phyloP scores from a whole-genome alignment of 2,329 filamentous ascomycete genomes.

The Eurotiales sp. region DNA sequence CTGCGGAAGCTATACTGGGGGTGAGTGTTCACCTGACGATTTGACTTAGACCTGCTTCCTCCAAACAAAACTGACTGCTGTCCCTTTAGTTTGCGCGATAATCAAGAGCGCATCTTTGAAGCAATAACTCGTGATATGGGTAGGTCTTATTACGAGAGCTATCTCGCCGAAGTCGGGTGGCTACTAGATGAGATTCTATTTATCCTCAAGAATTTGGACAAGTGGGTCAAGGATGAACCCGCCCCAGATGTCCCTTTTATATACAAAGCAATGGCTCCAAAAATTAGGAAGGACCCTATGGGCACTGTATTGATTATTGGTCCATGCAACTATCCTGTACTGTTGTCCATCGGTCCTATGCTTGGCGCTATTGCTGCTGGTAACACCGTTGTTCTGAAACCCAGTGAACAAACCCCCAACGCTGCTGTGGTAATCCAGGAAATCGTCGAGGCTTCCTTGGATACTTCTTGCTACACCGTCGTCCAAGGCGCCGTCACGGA shows the following conservation, averaged over 20 bases:
- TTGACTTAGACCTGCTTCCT: neutral
- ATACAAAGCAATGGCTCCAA: conserved; percentile 67
- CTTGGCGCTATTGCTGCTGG: conserved; percentile 90
- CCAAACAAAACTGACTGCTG: neutral
- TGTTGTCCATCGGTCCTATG: conserved; percentile 72
- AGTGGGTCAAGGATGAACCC: conserved; percentile 79
- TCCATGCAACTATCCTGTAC: conserved; percentile 90
- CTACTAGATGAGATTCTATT: conserved; percentile 76
- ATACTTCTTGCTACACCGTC: conserved; percentile 69
- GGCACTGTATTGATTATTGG: conserved; percentile 82
- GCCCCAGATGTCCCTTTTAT: conserved; percentile 65
- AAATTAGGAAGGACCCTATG: conserved; percentile 80
- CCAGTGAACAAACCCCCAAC: conserved; percentile 74
- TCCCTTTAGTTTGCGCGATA: conserved; percentile 62
- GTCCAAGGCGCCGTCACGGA: conserved; percentile 79
- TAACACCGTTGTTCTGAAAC: conserved; percentile 86
- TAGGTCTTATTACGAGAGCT: conserved; percentile 72
- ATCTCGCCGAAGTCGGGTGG: conserved; percentile 73
- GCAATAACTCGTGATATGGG: conserved; percentile 74
- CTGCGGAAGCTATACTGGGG: conserved; percentile 95
- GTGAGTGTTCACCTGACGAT: conserved; percentile 38
- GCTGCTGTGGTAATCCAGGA: conserved; percentile 76
- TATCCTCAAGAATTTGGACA: conserved; percentile 70
- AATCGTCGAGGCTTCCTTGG: conserved; percentile 71
- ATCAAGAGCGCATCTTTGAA: conserved; percentile 66